Base-by-base conservation (phyloP, 805 yeast species). In the Jamesozyma piceae region DNA sequence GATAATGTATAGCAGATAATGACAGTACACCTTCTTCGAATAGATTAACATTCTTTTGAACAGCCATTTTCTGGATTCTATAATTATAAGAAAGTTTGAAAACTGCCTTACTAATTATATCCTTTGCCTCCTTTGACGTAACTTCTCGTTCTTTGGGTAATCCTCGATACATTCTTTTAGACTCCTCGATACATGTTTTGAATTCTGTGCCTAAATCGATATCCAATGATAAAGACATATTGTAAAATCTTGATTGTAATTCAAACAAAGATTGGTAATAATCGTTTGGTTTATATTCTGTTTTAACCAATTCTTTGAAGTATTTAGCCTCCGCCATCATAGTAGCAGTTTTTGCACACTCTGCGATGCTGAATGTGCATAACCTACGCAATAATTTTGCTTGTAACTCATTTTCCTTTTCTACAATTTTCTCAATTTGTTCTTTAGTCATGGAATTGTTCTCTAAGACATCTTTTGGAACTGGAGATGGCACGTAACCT, bases 191-290 rank as follows among this genome's bases (percentile, higher is more conserved):
- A 53, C 53, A 59, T 2, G 63, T 49, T 2, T 50, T 46, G 35
- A 80, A 70, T 19, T 62, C 60, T 1, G 53, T 52, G n/a, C 62
- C 63, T 11, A 78, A 63, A 41, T 80, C 76, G 40, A 86, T 54
- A 60, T 89, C 97, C 60, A 74, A 75, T 3, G 92, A 76, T 27
- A 68, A 54, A 0, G 82, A 72, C 45, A 87, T 64, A 41, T 71
- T 71, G 29, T 67, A 60, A n/a, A 66, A 58, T 39, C 81, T 65
- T 6, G 56, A 60, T 37, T 60, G 60, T 22, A 66, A 53, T 21
- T 65, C 69, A 44, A 55, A 63, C 0, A 50, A 47, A 26, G 52
- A 49, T 35, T 50, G 49, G 41, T 54, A 49, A 38, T 43, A 50
- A 6, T 38, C 49, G 34, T 64, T 33, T 20, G 62, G 46, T 39